Conservation (phyloP, 2,329 filamentous ascomycete genomes). For the Epichloe coenophiala region DNA sequence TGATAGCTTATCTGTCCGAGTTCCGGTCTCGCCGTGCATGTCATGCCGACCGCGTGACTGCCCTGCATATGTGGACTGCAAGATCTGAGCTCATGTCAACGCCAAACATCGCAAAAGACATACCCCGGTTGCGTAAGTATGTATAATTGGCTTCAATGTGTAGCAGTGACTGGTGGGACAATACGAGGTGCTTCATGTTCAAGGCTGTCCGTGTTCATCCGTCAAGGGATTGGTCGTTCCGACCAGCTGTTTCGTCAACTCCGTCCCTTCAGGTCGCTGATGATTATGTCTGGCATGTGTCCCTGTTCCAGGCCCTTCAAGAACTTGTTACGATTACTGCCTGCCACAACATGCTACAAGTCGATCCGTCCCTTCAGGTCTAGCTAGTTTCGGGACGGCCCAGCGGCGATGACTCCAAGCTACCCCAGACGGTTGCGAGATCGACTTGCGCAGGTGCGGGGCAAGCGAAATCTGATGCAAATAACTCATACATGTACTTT, state of each 20-base stretch:
- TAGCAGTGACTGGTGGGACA: not conserved
- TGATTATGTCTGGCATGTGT: not conserved
- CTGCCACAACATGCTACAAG: not conserved
- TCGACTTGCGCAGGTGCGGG: not conserved
- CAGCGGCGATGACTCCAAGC: not conserved
- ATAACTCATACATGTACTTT: too few relatives aligned
- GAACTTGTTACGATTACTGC: too few relatives aligned
- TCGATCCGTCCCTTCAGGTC: not conserved
- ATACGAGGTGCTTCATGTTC: too few relatives aligned
- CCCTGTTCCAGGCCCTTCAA: not conserved
- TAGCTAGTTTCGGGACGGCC: not conserved
- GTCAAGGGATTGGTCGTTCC: too few relatives aligned
- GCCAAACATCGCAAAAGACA: not conserved
- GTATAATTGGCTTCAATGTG: not conserved
- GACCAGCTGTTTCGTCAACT: too few relatives aligned
- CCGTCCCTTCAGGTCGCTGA: not conserved
- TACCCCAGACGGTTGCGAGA: not conserved
- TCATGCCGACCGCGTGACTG: not conserved
- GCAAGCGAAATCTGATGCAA: not conserved
- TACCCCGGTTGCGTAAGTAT: not conserved
- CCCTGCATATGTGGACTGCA: not conserved
- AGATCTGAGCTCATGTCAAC: constrained; percentile 2
- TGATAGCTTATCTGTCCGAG: not conserved
- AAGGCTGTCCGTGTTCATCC: too few relatives aligned
- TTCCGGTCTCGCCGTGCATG: not conserved